Conservation (phyloP, 139 green algal species). For the Dunaliella primolecta region DNA sequence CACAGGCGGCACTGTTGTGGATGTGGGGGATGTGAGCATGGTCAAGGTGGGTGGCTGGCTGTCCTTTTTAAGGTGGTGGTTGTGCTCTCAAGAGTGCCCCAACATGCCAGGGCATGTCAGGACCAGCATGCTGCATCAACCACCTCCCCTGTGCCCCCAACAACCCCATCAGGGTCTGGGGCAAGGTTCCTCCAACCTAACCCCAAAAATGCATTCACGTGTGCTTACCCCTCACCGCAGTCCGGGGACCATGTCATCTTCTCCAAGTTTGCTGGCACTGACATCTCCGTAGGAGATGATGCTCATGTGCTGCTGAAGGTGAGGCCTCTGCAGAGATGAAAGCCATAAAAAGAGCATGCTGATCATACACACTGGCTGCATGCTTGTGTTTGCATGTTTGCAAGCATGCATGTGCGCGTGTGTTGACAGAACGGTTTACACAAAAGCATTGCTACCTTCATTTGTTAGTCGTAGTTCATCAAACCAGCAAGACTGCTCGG, state of each 20-base stretch:
- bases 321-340: constrained; percentile 1
- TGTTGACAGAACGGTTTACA: no score
- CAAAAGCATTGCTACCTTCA: no score
- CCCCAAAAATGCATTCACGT: no score
- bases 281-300: constrained; percentile 73
- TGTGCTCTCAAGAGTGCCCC: neutral
- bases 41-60: constrained; percentile 43
- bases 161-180: no score
- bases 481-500: neutral
- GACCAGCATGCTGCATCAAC: constrained; percentile 4
- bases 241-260: constrained; percentile 89
- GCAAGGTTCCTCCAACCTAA: no score
- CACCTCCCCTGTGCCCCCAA: neutral
- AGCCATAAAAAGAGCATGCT: neutral
- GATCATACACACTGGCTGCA: no score
- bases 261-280: constrained; percentile 93
- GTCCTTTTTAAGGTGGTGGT: constrained; percentile 1
- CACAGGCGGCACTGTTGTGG: constrained; percentile 72
- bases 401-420: no score
- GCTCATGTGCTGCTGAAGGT: constrained; percentile 91
- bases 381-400: no score
- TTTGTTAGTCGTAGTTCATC: no score
- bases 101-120: neutral
- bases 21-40: constrained; percentile 61
- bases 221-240: no score